A percentile compares a stretch with the other conserved stretches of the same genome.
phyloP scores from a whole-genome alignment of 1,139 yeast species.

The Spathaspora jeffriesii region DNA sequence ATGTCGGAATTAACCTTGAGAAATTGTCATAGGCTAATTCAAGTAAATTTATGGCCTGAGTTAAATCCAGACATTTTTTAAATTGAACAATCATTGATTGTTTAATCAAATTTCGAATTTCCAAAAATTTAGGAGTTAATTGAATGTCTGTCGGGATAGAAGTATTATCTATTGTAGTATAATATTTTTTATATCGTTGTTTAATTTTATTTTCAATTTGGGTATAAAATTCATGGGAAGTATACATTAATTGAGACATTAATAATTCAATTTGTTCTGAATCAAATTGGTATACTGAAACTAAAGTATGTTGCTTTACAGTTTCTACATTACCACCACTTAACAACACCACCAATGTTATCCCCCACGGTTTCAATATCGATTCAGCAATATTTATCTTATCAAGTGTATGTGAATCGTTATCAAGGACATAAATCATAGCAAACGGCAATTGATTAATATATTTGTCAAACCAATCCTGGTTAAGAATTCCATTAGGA shows the following conservation, averaged over 20 bases:
- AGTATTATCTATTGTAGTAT: conserved; percentile 18
- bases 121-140: conserved; percentile 39
- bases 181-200: conserved; percentile 39
- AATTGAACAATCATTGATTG: conserved; percentile 37
- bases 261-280: neutral
- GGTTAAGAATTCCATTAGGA: conserved; percentile 43
- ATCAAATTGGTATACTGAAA: neutral
- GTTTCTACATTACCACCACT: neutral
- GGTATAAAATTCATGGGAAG: conserved; percentile 36
- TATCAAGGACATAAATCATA: conserved; percentile 20
- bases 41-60: conserved; percentile 26
- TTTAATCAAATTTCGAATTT: conserved; percentile 40
- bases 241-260: neutral
- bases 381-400: neutral
- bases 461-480: conserved; percentile 40
- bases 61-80: conserved; percentile 35
- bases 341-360: neutral
- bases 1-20: conserved; percentile 25
- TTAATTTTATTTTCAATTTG: conserved; percentile 31
- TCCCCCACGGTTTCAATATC: neutral
- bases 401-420: conserved; percentile 16
- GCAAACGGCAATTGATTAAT: conserved; percentile 34
- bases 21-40: conserved; percentile 37
- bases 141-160: conserved; percentile 28
- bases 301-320: neutral